A percentile compares a stretch with the other conserved stretches of the same genome.
Conservation (phyloP, 768 basidiomycete species). For the Calocera viscosa region DNA sequence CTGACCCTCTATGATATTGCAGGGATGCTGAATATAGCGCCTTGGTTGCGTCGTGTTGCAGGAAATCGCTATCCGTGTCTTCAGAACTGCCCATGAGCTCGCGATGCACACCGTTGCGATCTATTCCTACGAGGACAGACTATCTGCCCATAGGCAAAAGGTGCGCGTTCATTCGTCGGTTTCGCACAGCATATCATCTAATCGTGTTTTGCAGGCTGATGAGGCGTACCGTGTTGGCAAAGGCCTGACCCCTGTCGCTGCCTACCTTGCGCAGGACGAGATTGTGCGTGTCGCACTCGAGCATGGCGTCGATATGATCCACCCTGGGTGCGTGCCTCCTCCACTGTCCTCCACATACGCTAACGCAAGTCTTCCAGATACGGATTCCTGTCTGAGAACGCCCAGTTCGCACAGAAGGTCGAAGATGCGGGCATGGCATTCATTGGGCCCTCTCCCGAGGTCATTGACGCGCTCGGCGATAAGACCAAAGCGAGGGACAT, state of each 20-base stretch:
- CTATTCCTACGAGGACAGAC: conserved; percentile 91
- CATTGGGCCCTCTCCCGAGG: conserved; percentile 88
- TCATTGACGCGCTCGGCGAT: conserved; percentile 94
- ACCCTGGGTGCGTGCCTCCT: conserved; percentile 60
- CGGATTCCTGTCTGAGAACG: conserved; percentile 96
- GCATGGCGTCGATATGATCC: conserved; percentile 99
- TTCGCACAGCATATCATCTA: neutral
- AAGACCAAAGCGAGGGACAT: conserved; percentile 94
- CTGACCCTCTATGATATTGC: neutral
- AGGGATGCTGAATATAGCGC: neutral
- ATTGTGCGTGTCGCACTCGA: conserved; percentile 94
- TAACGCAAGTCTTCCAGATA: conserved; percentile 44
- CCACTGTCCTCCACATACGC: neutral
- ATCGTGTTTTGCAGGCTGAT: conserved; percentile 52
- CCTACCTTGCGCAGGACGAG: conserved; percentile 94
- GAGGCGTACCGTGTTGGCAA: conserved; percentile 98
- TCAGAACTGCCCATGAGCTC: conserved; percentile 94
- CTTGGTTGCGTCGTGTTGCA: conserved; percentile 22
- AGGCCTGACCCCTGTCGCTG: conserved; percentile 88
- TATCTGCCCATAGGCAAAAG: conserved; percentile 97
- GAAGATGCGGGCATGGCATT: conserved; percentile 96
- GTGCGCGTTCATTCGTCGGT: conserved; percentile 27
- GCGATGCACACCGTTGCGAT: conserved; percentile 99
- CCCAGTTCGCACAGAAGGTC: conserved; percentile 91
- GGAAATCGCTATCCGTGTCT: conserved; percentile 99